A percentile compares a stretch with the other conserved stretches of the same genome.
These are phyloP conservation scores for Exophiala lecanii-corni DNA, from an alignment of 2,329 filamentous ascomycete species.

Conservation along the genomic window DNA sequence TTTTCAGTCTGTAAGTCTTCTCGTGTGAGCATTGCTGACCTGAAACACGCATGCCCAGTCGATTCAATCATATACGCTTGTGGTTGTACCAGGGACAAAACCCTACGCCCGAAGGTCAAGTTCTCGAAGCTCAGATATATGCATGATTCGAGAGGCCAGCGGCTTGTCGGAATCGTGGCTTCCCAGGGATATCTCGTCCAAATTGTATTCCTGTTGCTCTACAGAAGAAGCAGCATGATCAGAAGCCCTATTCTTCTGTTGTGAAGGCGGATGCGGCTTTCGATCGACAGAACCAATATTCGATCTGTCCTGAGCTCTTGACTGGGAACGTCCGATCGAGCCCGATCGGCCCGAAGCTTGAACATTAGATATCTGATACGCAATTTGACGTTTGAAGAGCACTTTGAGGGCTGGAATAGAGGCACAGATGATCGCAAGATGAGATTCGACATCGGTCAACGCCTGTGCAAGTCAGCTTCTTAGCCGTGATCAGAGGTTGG, in stretches of 20 bases:
- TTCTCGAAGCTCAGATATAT: not conserved
- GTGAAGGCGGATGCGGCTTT: too few species aligned
- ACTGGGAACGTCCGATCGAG: not conserved
- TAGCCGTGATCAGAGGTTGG: not conserved
- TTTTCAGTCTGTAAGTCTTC: too few species aligned
- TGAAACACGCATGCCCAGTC: too few species aligned
- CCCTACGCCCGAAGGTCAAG: too few species aligned
- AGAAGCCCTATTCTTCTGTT: too few species aligned
- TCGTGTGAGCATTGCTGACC: too few species aligned
- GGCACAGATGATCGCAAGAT: conserved; percentile 21
- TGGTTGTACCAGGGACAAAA: too few species aligned
- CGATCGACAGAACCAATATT: too few species aligned
- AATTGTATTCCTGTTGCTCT: not conserved
- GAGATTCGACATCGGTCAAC: conserved; percentile 17
- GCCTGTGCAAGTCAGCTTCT: conserved; percentile 7
- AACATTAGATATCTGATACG: not conserved
- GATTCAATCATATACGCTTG: too few species aligned
- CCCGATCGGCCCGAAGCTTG: not conserved
- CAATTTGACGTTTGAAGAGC: conserved; percentile 7
- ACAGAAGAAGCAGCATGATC: not conserved
- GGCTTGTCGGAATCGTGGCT: not conserved
- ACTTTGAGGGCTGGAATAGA: conserved; percentile 16
- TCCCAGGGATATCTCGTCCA: not conserved
- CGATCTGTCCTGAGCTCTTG: not conserved
- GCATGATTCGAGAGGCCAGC: not conserved